Conservation (phyloP, 78 protist genomes). For the Dictyostelium discoideum region dicty_2.7 NC_007089.4:2735001-2735500, state of each 20-base stretch:
- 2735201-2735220: constrained; percentile 12
- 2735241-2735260: constrained; percentile 3
- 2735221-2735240: constrained; percentile 24
- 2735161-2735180: neutral
- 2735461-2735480: neutral
- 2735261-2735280: constrained; percentile 16
- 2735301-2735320: constrained; percentile 60
- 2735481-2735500: constrained; percentile 36
- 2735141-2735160: constrained; percentile 3
- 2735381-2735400: neutral
- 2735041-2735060: too few relatives aligned
- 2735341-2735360: neutral
- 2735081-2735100: too few relatives aligned
- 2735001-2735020: constrained; percentile 19
- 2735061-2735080: too few relatives aligned
- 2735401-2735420: neutral
- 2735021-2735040: constrained; percentile 46
- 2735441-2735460: neutral
- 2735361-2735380: neutral
- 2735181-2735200: neutral
- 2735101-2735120: too few relatives aligned
- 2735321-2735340: constrained; percentile 23
- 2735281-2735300: constrained; percentile 57
- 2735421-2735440: neutral
- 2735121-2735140: too few relatives aligned